phyloP scores from a whole-genome alignment of 331 rosid species.

The Quercus phellos region DNA sequence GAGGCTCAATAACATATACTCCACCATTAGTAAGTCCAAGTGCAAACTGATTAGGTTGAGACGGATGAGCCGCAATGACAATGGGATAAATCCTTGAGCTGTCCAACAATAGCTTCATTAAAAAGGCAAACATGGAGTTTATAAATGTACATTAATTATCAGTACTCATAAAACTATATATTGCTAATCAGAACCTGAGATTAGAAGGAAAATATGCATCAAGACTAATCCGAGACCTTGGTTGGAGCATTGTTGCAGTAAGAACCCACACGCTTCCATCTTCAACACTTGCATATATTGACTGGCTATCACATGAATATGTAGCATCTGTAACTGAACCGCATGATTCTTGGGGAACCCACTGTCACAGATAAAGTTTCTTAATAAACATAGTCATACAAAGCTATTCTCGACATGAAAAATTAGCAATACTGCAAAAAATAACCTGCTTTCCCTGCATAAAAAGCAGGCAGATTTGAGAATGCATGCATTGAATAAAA shows the following conservation, averaged over 20 bases:
- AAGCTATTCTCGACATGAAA: too few species aligned
- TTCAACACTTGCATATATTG: conserved; percentile 7
- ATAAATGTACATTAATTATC: too few species aligned
- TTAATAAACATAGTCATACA: too few species aligned
- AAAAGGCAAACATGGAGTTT: too few species aligned
- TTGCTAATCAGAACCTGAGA: neutral
- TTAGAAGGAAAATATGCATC: neutral
- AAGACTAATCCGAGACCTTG: neutral
- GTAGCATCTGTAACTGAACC: conserved; percentile 3
- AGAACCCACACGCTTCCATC: conserved; percentile 8
- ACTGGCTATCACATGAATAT: conserved; percentile 14
- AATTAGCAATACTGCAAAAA: too few species aligned
- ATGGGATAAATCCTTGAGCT: neutral
- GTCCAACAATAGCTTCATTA: neutral
- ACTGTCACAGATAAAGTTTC: neutral
- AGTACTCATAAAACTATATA: too few species aligned
- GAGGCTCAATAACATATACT: neutral
- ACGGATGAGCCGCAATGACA: neutral
- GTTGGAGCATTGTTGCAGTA: neutral
- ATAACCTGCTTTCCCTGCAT: too few species aligned
- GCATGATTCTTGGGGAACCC: conserved; percentile 1
- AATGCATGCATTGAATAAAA: too few species aligned
- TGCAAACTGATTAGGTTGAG: neutral
- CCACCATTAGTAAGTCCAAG: neutral
- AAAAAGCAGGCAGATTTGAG: too few species aligned